Percentiles rank a stretch among this genome's conserved stretches.
phyloP scores from a whole-genome alignment of 108 stramenopile species.

The Skeletonema menzelii region DNA sequence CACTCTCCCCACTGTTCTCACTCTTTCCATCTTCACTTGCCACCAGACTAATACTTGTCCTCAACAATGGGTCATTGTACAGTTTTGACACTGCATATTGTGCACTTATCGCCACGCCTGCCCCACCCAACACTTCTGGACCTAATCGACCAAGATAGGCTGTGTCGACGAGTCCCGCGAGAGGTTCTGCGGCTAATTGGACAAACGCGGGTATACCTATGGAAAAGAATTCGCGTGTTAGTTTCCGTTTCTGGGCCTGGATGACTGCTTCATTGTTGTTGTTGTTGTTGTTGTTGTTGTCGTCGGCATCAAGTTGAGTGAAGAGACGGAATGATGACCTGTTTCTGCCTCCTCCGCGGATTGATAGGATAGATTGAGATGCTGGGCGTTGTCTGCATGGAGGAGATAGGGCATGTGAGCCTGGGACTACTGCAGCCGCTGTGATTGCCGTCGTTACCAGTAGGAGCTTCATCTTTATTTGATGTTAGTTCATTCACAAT shows the following conservation, averaged over 20 bases:
- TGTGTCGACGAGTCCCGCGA: slow-evolving; percentile 90
- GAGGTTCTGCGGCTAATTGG: slow-evolving; percentile 90
- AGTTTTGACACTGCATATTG: slow-evolving; percentile 90
- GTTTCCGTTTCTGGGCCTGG: slow-evolving; percentile 20
- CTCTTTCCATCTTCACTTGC: slow-evolving; percentile 78
- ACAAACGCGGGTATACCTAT: slow-evolving; percentile 89
- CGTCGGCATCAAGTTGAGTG: not conserved
- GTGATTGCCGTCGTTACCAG: not conserved
- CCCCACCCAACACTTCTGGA: slow-evolving; percentile 88
- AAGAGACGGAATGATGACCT: not conserved
- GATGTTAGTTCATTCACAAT: no score
- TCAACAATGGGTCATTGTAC: slow-evolving; percentile 91
- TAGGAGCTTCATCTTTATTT: not conserved
- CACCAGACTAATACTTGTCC: slow-evolving; percentile 88
- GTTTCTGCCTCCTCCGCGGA: not conserved
- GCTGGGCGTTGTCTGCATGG: not conserved
- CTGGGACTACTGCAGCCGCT: not conserved
- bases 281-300: not conserved
- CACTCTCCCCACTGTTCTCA: not conserved
- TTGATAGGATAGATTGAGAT: not conserved
- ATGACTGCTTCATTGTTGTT: not conserved
- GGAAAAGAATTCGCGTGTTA: slow-evolving; percentile 82
- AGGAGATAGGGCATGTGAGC: not conserved
- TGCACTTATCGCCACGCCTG: slow-evolving; percentile 90
- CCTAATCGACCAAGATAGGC: slow-evolving; percentile 84